Percentiles rank a stretch among this genome's conserved stretches.
Evolutionary conservation across 1,139 yeast species (phyloP).

Genomic region (Protomyces lactucae-debilis): DNA sequence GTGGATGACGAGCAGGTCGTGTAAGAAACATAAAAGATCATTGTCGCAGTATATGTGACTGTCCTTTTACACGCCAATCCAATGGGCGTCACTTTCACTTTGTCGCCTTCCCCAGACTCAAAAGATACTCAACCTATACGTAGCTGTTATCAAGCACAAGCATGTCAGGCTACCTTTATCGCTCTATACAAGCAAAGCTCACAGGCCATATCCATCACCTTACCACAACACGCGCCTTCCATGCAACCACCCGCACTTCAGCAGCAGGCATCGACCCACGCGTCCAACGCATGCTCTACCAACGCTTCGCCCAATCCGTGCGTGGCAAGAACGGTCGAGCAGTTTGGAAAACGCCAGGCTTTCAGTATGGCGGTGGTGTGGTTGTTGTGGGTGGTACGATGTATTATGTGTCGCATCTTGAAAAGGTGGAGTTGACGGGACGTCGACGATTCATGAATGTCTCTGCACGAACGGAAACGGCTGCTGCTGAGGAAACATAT

Average conservation of each 20-base stretch:
- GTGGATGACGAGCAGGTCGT: background rate
- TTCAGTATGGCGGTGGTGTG: slow-evolving; percentile 12
- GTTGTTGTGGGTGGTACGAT: slow-evolving; percentile 18
- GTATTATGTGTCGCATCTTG: slow-evolving; percentile 26
- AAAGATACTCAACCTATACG: too few relatives aligned
- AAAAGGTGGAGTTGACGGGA: slow-evolving; percentile 38
- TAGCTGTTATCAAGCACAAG: background rate
- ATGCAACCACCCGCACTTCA: background rate
- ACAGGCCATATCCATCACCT: background rate
- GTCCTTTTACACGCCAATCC: background rate
- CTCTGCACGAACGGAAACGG: slow-evolving; percentile 60
- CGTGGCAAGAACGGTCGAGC: slow-evolving; percentile 3
- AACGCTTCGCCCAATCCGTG: slow-evolving; percentile 12
- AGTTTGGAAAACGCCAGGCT: slow-evolving; percentile 7
- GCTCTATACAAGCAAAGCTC: background rate
- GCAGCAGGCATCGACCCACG: background rate
- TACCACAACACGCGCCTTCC: background rate
- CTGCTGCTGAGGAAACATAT: slow-evolving; percentile 67
- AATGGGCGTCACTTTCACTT: background rate
- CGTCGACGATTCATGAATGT: slow-evolving; percentile 70
- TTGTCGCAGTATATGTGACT: background rate
- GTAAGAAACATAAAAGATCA: background rate
- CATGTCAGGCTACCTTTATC: background rate
- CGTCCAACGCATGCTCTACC: slow-evolving; percentile 12
- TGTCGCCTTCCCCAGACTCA: too few relatives aligned